phyloP scores from a whole-genome alignment of 164 flowering plant genomes.

The grape (Vitis vinifera) region ASM3070453v1 NC_081809.1:5648001-5648500 shows the following conservation, averaged over 20 bases:
- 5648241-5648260: too few relatives aligned
- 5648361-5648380: neutral
- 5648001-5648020: too few relatives aligned
- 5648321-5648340: neutral
- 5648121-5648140: neutral
- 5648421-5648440: neutral
- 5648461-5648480: neutral
- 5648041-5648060: neutral
- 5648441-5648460: neutral
- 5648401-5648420: neutral
- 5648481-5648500: neutral
- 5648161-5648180: neutral
- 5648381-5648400: neutral
- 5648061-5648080: neutral
- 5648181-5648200: neutral
- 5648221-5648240: neutral
- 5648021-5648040: too few relatives aligned
- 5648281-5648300: too few relatives aligned
- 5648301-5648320: neutral
- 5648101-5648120: neutral
- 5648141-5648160: neutral
- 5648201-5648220: neutral
- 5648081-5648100: neutral
- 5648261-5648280: too few relatives aligned
- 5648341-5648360: neutral